Base-by-base conservation (phyloP, 2,329 filamentous ascomycete species). In the Alternaria viburni region DNA sequence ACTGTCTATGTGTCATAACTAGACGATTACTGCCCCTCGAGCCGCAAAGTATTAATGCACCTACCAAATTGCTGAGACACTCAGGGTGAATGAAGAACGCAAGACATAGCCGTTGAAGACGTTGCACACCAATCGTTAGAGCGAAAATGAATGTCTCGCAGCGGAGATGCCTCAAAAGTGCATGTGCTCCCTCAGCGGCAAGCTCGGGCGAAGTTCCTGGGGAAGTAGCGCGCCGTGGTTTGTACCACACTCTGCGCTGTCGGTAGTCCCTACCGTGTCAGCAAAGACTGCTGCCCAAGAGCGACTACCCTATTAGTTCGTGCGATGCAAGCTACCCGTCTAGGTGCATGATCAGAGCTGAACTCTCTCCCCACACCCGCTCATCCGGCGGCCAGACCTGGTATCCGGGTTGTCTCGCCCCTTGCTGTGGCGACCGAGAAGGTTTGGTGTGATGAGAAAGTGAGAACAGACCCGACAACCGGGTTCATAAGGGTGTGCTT, bases 51-150 rank as follows among this genome's bases (percentile, higher is more conserved):
- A 15, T 23, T 25, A 21, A 41, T 23, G 5, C 49, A 36, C 13
- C 28, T 41, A 51, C 58, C 54, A 10, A 44, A 64, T 64, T 54
- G 66, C 52, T 60, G 62, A 66, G 68, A 61, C 50, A 68, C 28
- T 61, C 65, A 67, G 64, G 54, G 64, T 25, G 44, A 64, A 62
- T 30, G 51, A 54, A 25, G 49, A 59, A 61, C 61, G 71, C 74
- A 69, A 69, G 72, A 77, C 73, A 64, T 67, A 69, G 62, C 67
- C 57, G 67, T 66, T 66, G 64, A 55, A 68, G 57, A 66, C 67
- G 74, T 77, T 59, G 70, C 66, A 78, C 75, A 57, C 62, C 66
- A 69, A 71, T 72, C 68, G 73, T 72, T 73, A 65, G 54, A n/a
- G 57, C 56, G 44, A 41, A 60, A 13, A 43, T 9, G 9, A 57